Evolutionary conservation across 306 rosid species (phyloP).

Genomic region (Casuarina glauca): DNA sequence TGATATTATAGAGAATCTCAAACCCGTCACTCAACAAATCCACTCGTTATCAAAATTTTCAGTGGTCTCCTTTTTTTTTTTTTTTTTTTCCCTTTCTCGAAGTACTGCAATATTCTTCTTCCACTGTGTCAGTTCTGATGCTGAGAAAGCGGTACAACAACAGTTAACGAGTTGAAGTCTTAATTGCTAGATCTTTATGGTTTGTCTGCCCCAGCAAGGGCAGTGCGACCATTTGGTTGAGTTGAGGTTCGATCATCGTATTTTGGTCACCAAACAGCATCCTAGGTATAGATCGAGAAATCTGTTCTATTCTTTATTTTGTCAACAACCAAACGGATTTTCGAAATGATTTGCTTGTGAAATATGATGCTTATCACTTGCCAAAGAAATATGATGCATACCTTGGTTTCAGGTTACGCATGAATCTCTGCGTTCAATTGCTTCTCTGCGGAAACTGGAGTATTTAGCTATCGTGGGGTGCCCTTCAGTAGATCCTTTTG

Average conservation of each 20-base stretch:
- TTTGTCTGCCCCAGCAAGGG: not conserved
- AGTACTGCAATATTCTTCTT: not conserved
- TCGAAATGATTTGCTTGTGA: conserved; percentile 13
- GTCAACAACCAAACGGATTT: not conserved
- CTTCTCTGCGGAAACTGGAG: conserved; percentile 60
- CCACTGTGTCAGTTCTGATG: not conserved
- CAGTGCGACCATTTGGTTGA: not conserved
- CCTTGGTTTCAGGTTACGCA: conserved; percentile 43
- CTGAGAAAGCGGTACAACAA: not conserved
- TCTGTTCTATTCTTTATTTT: conserved; percentile 9
- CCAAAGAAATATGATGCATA: conserved; percentile 15
- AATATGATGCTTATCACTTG: conserved; percentile 3
- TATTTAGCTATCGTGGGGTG: conserved; percentile 52
- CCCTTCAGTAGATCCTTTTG: conserved; percentile 52
- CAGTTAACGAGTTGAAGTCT: not conserved
- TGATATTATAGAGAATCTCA: no score
- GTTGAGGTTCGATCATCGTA: not conserved
- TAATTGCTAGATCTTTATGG: not conserved
- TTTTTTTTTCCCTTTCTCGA: not conserved
- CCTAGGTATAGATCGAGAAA: not conserved
- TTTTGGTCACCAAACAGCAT: not conserved
- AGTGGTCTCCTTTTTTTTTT: not conserved
- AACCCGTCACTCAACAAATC: no score
- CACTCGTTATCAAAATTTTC: not conserved
- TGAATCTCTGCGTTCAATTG: conserved; percentile 55